Evolutionary conservation across 768 basidiomycete species (phyloP).

Genomic region (Lanmaoa pseudosensibilis): DNA sequence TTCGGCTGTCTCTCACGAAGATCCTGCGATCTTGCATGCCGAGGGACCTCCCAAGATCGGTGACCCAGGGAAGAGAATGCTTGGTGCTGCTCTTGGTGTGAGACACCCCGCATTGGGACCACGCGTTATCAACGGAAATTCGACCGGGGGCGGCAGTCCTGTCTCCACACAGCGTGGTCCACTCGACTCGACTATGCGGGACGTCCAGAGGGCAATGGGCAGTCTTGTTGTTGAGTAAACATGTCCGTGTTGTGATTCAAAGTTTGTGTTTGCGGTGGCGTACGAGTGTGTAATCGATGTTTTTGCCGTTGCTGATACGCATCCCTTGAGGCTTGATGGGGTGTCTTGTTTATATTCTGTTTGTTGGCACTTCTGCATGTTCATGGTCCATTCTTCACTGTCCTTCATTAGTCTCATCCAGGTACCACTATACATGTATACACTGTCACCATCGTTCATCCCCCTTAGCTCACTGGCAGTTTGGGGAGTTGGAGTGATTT

Average conservation of each 20-base stretch:
- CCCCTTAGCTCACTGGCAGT: not conserved
- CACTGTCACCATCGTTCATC: constrained; percentile 16
- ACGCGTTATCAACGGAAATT: constrained; percentile 48
- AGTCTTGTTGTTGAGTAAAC: constrained; percentile 72
- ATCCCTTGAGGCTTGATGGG: constrained; percentile 21
- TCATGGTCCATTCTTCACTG: constrained; percentile 23
- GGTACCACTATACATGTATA: constrained; percentile 28
- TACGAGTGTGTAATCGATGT: constrained; percentile 23
- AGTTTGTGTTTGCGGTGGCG: constrained; percentile 19
- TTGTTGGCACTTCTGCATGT: constrained; percentile 11
- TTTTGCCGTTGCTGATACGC: constrained; percentile 21
- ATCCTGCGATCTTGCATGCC: constrained; percentile 64
- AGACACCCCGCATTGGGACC: constrained; percentile 75
- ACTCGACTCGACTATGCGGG: constrained; percentile 58
- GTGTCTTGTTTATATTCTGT: constrained; percentile 20
- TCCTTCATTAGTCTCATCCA: constrained; percentile 30
- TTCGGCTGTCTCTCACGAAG: constrained; percentile 57
- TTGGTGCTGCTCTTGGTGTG: constrained; percentile 81
- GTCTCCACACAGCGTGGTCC: constrained; percentile 34
- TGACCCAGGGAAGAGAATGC: constrained; percentile 87
- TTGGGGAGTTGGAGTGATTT: not conserved
- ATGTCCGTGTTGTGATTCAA: constrained; percentile 7
- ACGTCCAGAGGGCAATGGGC: constrained; percentile 76
- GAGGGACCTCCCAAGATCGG: constrained; percentile 76
- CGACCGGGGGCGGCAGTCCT: constrained; percentile 35